Percentiles rank a stretch among this genome's conserved stretches.
phyloP scores from a whole-genome alignment of 1,139 yeast genomes.

The Eremothecium sinecaudum region DNA sequence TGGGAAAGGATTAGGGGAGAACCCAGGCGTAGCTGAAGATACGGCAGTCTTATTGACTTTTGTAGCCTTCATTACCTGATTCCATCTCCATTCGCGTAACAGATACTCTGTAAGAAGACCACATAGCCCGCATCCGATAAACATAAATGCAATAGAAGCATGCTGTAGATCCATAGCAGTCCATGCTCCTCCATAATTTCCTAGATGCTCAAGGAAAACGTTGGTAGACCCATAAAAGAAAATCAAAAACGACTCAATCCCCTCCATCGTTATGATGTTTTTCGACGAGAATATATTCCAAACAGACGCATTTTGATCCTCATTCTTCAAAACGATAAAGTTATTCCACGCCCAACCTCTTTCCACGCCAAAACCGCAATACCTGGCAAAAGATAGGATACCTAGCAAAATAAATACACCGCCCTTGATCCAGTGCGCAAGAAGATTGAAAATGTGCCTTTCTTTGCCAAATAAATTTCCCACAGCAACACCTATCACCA shows the following conservation, averaged over 20 bases:
- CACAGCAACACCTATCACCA: constrained; percentile 70
- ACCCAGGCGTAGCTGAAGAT: constrained; percentile 54
- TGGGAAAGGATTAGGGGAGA: constrained; percentile 87
- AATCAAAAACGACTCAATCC: constrained; percentile 67
- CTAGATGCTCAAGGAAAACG: constrained; percentile 80
- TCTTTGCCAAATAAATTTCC: constrained; percentile 64
- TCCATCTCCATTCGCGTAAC: constrained; percentile 35
- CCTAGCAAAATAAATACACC: constrained; percentile 79
- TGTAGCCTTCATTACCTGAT: constrained; percentile 28
- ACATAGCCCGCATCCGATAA: constrained; percentile 83
- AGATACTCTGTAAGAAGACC: constrained; percentile 72
- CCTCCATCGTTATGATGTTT: constrained; percentile 72
- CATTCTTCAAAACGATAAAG: constrained; percentile 35
- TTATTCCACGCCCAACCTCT: constrained; percentile 92
- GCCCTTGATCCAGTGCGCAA: constrained; percentile 95
- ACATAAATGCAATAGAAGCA: constrained; percentile 90
- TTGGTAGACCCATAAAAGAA: constrained; percentile 84
- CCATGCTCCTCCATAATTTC: constrained; percentile 71
- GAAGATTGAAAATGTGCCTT: constrained; percentile 57
- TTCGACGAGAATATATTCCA: constrained; percentile 10
- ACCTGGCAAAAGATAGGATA: constrained; percentile 66
- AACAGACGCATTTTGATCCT: constrained; percentile 14
- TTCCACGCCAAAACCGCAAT: constrained; percentile 67
- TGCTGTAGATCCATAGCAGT: constrained; percentile 90
- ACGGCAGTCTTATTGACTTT: constrained; percentile 21